A percentile compares a stretch with the other conserved stretches of the same genome.
Evolutionary conservation across 371 early-diverging fungal genomes (phyloP).

Genomic region (Smittium mucronatum): DNA sequence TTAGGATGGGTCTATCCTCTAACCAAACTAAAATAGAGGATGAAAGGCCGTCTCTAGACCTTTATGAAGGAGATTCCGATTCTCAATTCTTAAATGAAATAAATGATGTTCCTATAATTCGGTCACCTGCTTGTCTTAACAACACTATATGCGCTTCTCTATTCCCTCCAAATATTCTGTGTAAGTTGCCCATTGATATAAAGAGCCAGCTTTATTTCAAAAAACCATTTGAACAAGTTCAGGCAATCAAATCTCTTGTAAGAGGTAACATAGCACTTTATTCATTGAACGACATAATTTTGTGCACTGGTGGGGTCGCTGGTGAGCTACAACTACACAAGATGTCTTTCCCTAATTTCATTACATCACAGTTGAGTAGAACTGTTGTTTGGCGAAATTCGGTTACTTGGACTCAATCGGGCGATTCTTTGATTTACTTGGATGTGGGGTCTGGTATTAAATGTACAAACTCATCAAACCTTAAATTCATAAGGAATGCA

Average conservation of each 20-base stretch:
- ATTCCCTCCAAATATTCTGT: constrained; percentile 4
- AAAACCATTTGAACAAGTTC: neutral
- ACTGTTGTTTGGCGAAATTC: neutral
- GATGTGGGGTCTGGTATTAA: neutral
- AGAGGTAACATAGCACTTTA: neutral
- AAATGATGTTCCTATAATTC: neutral
- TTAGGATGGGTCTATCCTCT: neutral
- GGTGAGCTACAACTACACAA: neutral
- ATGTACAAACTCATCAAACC: neutral
- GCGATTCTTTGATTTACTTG: neutral
- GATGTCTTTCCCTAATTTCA: neutral
- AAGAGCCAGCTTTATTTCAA: neutral
- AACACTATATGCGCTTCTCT: neutral
- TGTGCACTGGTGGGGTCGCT: neutral
- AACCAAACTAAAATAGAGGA: neutral
- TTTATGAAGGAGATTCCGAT: neutral
- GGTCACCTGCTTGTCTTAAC: neutral
- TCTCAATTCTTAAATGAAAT: neutral
- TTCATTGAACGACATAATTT: neutral
- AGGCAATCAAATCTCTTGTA: neutral
- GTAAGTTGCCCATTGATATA: neutral
- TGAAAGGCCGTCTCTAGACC: neutral
- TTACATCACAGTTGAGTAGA: neutral
- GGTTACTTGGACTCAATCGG: neutral
- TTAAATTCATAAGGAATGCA: neutral